phyloP scores from a whole-genome alignment of 495 filamentous ascomycete species.

The Aspergillus affinis region DNA sequence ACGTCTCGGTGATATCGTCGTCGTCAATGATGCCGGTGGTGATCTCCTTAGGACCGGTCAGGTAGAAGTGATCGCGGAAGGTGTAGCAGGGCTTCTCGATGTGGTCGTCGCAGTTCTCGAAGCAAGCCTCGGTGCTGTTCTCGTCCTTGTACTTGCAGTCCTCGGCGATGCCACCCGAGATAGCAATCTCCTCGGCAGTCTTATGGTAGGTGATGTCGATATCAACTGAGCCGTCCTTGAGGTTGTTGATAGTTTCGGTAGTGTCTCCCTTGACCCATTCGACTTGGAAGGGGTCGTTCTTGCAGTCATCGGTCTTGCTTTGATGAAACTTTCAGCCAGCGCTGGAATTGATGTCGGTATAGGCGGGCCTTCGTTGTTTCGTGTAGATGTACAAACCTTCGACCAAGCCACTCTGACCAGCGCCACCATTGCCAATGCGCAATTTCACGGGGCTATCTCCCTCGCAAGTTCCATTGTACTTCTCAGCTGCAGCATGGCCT shows the following conservation, averaged over 20 bases:
- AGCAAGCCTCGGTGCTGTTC: constrained; percentile 5
- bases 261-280: constrained; percentile 45
- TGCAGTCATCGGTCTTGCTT: constrained; percentile 20
- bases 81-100: constrained; percentile 22
- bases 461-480: constrained; percentile 28
- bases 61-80: constrained; percentile 42
- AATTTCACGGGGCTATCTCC: constrained; percentile 20
- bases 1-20: constrained; percentile 27
- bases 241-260: constrained; percentile 40
- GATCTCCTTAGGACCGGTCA: constrained; percentile 35
- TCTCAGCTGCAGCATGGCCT: constrained; percentile 9
- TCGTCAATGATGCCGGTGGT: constrained; percentile 25
- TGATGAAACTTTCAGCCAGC: constrained; percentile 40
- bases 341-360: constrained; percentile 14
- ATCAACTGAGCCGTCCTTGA: constrained; percentile 31
- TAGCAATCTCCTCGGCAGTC: constrained; percentile 39
- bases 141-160: constrained; percentile 17
- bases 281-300: constrained; percentile 32
- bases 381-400: constrained; percentile 20
- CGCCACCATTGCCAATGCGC: constrained; percentile 41
- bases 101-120: constrained; percentile 2
- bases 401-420: constrained; percentile 39
- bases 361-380: background rate
- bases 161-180: constrained; percentile 31
- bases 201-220: constrained; percentile 44